A percentile compares a stretch with the other conserved stretches of the same genome.
These are phyloP conservation scores for Plasmodium sp. DNA, from an alignment of 169 alveolate genomes.

Conservation along the genomic window DNA sequence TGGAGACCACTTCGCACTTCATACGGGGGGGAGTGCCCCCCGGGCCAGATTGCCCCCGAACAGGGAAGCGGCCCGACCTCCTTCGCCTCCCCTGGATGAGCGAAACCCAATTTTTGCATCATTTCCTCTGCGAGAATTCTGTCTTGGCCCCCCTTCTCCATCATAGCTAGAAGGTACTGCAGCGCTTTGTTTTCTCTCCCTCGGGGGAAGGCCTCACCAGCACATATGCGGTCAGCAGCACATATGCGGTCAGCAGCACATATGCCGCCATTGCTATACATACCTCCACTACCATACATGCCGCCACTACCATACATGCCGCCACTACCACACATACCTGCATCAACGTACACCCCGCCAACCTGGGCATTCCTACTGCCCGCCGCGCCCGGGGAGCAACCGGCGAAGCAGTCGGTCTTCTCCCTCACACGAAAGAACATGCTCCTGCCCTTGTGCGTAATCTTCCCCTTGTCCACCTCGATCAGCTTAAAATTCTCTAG, in stretches of 20 bases:
- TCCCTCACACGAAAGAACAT: not conserved
- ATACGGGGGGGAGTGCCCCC: not conserved
- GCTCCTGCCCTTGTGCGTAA: not conserved
- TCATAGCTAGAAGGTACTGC: not conserved
- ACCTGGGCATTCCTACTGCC: not conserved
- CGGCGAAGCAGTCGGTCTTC: not conserved
- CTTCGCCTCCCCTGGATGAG: not conserved
- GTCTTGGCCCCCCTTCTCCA: not conserved
- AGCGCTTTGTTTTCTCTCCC: not conserved
- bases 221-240: not conserved
- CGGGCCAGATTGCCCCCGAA: not conserved
- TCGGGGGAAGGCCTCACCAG: not conserved
- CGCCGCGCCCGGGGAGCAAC: not conserved
- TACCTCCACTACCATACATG: no score
- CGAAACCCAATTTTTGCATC: not conserved
- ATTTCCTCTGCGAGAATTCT: not conserved
- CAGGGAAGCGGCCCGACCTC: not conserved
- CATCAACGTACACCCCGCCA: not conserved
- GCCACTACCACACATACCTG: no score
- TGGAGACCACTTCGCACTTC: not conserved
- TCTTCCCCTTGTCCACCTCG: constrained; percentile 9
- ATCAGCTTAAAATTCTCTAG: constrained; percentile 3
- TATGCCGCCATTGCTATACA: no score
- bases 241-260: not conserved
- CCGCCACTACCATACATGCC: no score